A percentile compares a stretch with the other conserved stretches of the same genome.
Evolutionary conservation across 805 yeast genomes (phyloP).

Genomic region (Novakomyces olei): DNA sequence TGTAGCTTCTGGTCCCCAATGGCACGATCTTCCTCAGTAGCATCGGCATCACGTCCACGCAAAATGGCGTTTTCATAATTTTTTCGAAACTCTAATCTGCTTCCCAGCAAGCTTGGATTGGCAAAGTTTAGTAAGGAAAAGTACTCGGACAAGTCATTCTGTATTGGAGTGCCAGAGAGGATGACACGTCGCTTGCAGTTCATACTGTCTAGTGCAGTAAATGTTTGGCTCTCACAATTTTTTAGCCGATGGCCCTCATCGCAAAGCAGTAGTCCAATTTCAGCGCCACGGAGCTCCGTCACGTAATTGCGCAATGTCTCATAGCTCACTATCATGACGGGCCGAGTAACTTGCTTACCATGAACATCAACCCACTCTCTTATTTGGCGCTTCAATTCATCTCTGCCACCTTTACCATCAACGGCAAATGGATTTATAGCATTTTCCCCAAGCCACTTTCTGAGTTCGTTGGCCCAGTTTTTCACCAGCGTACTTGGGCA

Average conservation of each 20-base stretch:
- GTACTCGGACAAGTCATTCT: slow-evolving; percentile 77
- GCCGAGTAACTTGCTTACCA: slow-evolving; percentile 76
- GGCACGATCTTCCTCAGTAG: slow-evolving; percentile 53
- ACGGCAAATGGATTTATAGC: slow-evolving; percentile 68
- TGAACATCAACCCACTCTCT: slow-evolving; percentile 77
- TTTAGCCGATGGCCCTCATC: slow-evolving; percentile 71
- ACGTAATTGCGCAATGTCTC: slow-evolving; percentile 80
- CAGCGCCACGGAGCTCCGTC: slow-evolving; percentile 46
- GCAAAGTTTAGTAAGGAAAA: slow-evolving; percentile 79
- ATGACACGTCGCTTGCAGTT: slow-evolving; percentile 77
- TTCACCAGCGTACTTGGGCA: slow-evolving; percentile 87
- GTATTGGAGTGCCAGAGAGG: slow-evolving; percentile 90
- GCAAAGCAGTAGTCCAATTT: slow-evolving; percentile 67
- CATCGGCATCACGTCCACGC: slow-evolving; percentile 72
- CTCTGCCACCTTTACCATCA: slow-evolving; percentile 77
- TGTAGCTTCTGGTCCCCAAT: slow-evolving; percentile 46
- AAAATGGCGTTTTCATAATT: slow-evolving; percentile 65
- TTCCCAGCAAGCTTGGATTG: slow-evolving; percentile 79
- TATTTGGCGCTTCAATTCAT: too few relatives aligned
- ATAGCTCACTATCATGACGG: slow-evolving; percentile 81
- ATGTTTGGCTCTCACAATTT: slow-evolving; percentile 80
- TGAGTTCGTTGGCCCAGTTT: slow-evolving; percentile 92
- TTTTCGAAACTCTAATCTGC: slow-evolving; percentile 61
- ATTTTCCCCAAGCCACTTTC: slow-evolving; percentile 91
- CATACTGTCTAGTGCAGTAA: slow-evolving; percentile 63